Evolutionary conservation across 164 flowering plant species (phyloP), one percentile per base, ranked within the genome.

Genomic region (Magnolia changhungtana): DNA sequence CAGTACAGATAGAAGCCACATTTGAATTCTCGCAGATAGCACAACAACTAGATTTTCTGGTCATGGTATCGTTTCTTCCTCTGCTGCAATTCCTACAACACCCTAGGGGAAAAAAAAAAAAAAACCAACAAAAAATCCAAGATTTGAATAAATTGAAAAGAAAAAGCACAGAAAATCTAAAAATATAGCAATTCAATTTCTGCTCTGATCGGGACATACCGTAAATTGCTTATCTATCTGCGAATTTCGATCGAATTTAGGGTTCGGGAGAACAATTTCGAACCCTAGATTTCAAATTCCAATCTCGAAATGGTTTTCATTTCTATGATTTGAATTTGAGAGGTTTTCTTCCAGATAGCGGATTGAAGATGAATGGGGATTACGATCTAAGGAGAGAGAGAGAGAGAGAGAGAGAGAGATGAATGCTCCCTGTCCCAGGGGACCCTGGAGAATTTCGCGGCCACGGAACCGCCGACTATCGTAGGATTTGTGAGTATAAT

Each of bases 11-110:
- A 1, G 96, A 93, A 72, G 96, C 84, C 14, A 83, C 89, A 82
- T 89, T 89, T 2, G 89, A 77, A 64, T 80, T 86, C 80, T 93
- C 95, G 51, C 98, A 93, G 18, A 91, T 71, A 18, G 88, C 88
- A 72, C 96, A 91, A 74, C 64, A 81, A 69, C 83, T 84, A 45
- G 84, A 45, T 80, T 78, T 88, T 66, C 86, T 80, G 20, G 79
- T 74, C 89, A 84, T 88, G 79, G 19, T 82, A 23, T 45, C 73
- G 19, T 72, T 58, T 50, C 65, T 55, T 50, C 59, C 23, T 50
- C 61, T 55, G 0, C 13, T 55, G 19, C 61, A 55, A 55, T 55
- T 55, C 61, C 61, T 55, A 1, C 61, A 55, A 37, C 45, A 37
- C 6, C 7, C 45, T 37, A 37, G 45, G 45, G 45, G 45, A 4